Base-by-base conservation (phyloP, 768 basidiomycete genomes). In the Xanthoconium stramineum region DNA sequence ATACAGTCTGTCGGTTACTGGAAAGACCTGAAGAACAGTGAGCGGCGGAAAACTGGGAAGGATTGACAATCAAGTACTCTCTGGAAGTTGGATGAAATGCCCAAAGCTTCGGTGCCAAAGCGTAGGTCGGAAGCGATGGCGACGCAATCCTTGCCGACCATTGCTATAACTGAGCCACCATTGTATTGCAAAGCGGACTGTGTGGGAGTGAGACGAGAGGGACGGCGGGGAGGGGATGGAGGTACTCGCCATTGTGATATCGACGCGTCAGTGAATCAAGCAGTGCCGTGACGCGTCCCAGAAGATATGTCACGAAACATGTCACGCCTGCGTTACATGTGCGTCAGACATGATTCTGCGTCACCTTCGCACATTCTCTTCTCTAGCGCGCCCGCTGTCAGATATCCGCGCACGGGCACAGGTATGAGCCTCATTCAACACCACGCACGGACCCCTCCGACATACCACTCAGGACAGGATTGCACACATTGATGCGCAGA, bases 71-170 rank as follows among this genome's bases (percentile, higher is more conserved):
- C 19, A 49, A n/a, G 37, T 56, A 94, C 97, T 85, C 93, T 97
- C 72, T 98, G 89, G 72, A 96, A 98, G 75, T 98, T 90, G 47
- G 86, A 83, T 8, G 95, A 88, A 48, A 98, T 85, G 36, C 90
- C 86, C 64, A 95, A 71, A 7, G 90, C 83, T 70, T 94, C 88
- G 61, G 88, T 90, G 57, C 97, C 97, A 52, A 98, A 77, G 60
- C 96, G 84, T 63, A 96, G 69, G 76, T 99, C 97, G 52, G 89
- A 93, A 29, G 96, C 97, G 75, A 98, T 98, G 51, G 97, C 97
- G 48, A 99, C 97, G 72, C 97, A 99, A 64, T 94, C 89, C 76
- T 98, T 98, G 60, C 97, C 97, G 57, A 89, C 89, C 97, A 99
- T 99, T 78, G 97, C 97, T 74, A 99, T 82, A 66, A 96, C 92